Evolutionary conservation across 1,284 basidiomycete species (phyloP), one percentile per base, ranked within the genome.

Genomic region (Xerocomus cyaneibrunnescens): DNA sequence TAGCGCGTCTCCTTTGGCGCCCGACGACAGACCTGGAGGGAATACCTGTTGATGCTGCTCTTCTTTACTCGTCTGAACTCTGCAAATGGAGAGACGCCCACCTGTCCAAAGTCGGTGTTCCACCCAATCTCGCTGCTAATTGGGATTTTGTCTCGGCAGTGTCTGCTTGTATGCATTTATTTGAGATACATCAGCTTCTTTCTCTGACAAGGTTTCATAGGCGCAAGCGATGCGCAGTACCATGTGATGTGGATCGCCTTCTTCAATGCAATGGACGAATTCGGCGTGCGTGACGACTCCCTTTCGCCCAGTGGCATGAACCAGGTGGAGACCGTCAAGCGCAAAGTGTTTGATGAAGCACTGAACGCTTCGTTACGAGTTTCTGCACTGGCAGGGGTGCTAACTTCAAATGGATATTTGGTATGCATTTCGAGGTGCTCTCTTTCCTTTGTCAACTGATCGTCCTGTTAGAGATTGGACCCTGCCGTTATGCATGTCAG

Each of bases 81-180:
- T 74, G 76, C 48, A 76, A 82, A 42, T 97, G 93, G 93, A 78
- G 87, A 48, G 84, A 86, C 23, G 74, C 84, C 34, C 87, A 88
- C 63, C 79, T 96, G 19, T 77, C 78, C 31, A 78, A 80, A 46
- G 89, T 95, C 19, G 92, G 93, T 16, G 89, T 95, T 23, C 93
- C 93, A 3, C 82, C 80, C 50, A 85, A 88, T 62, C 90, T 92
- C 70, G 85, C 88, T 45, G 80, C 83, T 3, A 81, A 87, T 54
- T 95, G 94, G 93, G 91, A 94, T 63, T 97, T 96, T 62, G 84
- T 93, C 31, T 87, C 88, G 39, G 92, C 84, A 2, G 83, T 89
- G 25, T 81, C 80, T 31, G 83, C 85, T 3, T 85, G 82, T 89
- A 62, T 63, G 85, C 75, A 3, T 47, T 49, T 45, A 25, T 55